Base-by-base conservation (phyloP, 2,329 filamentous ascomycete species). In the Penicillium brasilianum region DNA sequence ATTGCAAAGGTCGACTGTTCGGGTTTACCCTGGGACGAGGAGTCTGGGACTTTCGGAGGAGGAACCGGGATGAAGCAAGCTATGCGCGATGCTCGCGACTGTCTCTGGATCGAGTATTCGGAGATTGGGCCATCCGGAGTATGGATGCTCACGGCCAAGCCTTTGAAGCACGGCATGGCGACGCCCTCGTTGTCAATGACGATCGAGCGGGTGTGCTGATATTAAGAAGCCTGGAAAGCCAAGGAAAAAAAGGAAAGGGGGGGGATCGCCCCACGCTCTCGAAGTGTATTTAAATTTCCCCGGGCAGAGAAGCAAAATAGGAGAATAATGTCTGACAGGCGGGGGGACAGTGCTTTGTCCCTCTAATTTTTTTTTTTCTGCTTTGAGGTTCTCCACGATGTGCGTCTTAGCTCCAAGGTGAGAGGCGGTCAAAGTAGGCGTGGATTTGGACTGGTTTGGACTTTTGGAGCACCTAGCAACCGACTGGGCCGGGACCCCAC, bases 1-100 rank as follows among this genome's bases (percentile, higher is more conserved):
- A 99, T 97, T 70, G 95, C 95, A 78, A 99, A 99, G 70, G 93
- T 95, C 63, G 95, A 93, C 70, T 96, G 90, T 80, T 98, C 93
- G 53, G 93, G 89, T 80, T 93, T 92, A 72, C 88, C 88, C 59
- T 86, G 85, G 63, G 88, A 28, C 11, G 25, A 82, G 39, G 86
- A 82, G 72, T 88, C 84, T 49, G 87, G 87, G 46, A 97, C 81
- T 78, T 91, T 91, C 44, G 94, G 90, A 65, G 93, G 90, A 37
- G 95, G 94, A 7, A 99, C 95, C 55, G 94, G 93, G 71, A 99
- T 98, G 82, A 97, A 99, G 72, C 92, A 93, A 76, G 93, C 97
- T 80, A 99, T 97, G 73, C 95, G 90, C 65, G 92, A 93, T 66
- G 92, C 86, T 71, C 92, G 90, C 60, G 92, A 93, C 79, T 97